phyloP scores from a whole-genome alignment of 495 filamentous ascomycete genomes.

The Geoglossum glabrum region DNA sequence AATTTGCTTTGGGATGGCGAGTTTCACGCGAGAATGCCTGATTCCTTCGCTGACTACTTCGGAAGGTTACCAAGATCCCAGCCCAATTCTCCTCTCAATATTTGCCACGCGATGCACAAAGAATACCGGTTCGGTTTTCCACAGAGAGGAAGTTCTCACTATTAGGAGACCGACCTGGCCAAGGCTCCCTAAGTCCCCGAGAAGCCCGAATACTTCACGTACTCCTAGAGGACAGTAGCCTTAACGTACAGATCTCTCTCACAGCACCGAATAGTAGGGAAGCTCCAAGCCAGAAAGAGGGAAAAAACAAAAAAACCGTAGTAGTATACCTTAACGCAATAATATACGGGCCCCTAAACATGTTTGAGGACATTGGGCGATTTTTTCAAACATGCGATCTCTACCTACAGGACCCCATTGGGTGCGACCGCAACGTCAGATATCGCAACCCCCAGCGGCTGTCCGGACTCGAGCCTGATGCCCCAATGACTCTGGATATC shows the following conservation, averaged over 20 bases:
- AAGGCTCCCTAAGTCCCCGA: background rate
- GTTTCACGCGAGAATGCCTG: too few species aligned
- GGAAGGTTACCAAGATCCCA: too few species aligned
- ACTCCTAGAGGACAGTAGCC: background rate
- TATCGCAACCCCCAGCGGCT: slow-evolving; percentile 28
- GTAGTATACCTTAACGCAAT: background rate
- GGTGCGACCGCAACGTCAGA: slow-evolving; percentile 15
- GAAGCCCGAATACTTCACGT: background rate
- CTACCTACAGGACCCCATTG: slow-evolving; percentile 23
- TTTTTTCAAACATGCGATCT: slow-evolving; percentile 16
- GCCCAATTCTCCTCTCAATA: too few species aligned
- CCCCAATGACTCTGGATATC: slow-evolving; percentile 8
- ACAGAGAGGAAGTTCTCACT: background rate
- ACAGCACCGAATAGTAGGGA: background rate
- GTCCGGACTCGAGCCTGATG: slow-evolving; percentile 12
- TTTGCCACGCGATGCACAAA: too few species aligned
- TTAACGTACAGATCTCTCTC: background rate
- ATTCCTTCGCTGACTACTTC: too few species aligned
- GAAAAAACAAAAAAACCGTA: background rate
- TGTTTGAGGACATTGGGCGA: slow-evolving; percentile 16
- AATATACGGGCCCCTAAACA: slow-evolving; percentile 14
- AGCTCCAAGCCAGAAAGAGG: background rate
- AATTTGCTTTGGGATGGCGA: background rate
- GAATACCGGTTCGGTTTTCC: too few species aligned
- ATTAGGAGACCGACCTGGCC: too few species aligned